phyloP scores from a whole-genome alignment of 768 basidiomycete species.

The Lactarius hatsudake region DNA sequence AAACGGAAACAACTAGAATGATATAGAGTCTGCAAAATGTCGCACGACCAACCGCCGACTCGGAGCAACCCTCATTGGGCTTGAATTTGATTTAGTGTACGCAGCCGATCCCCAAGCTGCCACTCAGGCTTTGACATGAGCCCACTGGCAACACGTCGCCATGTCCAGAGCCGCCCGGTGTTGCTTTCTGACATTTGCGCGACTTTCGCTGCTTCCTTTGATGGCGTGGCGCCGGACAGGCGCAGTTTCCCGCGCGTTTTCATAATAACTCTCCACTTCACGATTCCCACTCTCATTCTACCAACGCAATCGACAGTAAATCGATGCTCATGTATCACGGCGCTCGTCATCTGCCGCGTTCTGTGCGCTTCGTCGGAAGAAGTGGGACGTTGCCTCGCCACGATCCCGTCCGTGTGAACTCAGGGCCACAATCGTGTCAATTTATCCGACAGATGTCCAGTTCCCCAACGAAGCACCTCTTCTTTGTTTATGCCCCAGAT shows the following conservation, averaged over 20 bases:
- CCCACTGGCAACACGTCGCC: background rate
- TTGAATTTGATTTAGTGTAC: background rate
- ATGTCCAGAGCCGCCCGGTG: too few species aligned
- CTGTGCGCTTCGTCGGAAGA: background rate
- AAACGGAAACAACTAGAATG: background rate
- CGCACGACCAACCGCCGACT: too few species aligned
- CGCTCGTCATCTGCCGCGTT: background rate
- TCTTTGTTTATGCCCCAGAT: conserved; percentile 37
- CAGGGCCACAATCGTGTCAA: background rate
- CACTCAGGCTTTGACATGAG: background rate
- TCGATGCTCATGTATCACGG: background rate
- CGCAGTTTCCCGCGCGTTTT: background rate
- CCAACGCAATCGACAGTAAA: background rate
- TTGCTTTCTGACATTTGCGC: background rate
- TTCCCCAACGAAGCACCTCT: conserved; percentile 23
- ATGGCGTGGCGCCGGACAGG: background rate
- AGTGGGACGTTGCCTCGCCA: background rate
- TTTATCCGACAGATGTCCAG: conserved; percentile 9
- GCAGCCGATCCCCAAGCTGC: background rate
- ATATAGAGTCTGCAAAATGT: too few species aligned
- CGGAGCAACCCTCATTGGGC: background rate
- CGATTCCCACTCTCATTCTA: background rate
- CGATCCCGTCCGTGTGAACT: background rate
- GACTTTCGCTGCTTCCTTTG: background rate
- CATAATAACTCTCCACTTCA: background rate